These are phyloP conservation scores for Diplogelasinospora grovesii DNA, from an alignment of 495 filamentous ascomycete genomes.

Conservation along the genomic window DNA sequence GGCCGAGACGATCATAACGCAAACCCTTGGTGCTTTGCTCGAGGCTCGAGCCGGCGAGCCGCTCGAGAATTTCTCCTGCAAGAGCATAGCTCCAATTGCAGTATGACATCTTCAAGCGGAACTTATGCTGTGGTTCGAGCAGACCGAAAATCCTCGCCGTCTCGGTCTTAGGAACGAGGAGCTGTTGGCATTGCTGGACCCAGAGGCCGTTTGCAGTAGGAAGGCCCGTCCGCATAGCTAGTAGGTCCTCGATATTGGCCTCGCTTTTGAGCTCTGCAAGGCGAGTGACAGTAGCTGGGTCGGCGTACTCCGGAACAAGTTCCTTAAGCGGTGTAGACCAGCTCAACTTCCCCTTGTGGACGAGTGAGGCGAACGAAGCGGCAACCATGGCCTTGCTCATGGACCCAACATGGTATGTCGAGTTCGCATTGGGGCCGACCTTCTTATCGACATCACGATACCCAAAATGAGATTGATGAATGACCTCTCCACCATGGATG, in stretches of 20 bases:
- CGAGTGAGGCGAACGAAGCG: background rate
- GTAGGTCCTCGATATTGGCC: slow-evolving; percentile 3
- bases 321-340: slow-evolving; percentile 8
- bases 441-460: too few relatives aligned
- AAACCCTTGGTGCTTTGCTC: slow-evolving; percentile 4
- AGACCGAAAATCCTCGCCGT: too few relatives aligned
- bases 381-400: slow-evolving; percentile 5
- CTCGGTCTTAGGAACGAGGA: slow-evolving; percentile 2
- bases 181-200: slow-evolving; percentile 1
- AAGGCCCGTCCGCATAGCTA: slow-evolving; percentile 8
- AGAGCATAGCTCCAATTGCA: slow-evolving; percentile 20
- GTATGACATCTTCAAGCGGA: slow-evolving; percentile 15
- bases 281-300: too few relatives aligned
- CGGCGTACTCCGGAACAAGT: slow-evolving; percentile 3
- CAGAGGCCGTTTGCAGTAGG: background rate
- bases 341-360: background rate
- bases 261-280: background rate
- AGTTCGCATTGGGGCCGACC: too few relatives aligned
- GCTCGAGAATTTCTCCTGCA: slow-evolving; percentile 17
- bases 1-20: slow-evolving; percentile 4
- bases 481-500: too few relatives aligned
- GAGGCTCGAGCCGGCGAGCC: slow-evolving; percentile 11
- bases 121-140: too few relatives aligned
- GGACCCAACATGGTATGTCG: slow-evolving; percentile 9
- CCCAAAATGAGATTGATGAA: too few relatives aligned